These are phyloP conservation scores for Blastobotrys muscicola DNA, from an alignment of 805 yeast species.

Conservation along the genomic window DNA sequence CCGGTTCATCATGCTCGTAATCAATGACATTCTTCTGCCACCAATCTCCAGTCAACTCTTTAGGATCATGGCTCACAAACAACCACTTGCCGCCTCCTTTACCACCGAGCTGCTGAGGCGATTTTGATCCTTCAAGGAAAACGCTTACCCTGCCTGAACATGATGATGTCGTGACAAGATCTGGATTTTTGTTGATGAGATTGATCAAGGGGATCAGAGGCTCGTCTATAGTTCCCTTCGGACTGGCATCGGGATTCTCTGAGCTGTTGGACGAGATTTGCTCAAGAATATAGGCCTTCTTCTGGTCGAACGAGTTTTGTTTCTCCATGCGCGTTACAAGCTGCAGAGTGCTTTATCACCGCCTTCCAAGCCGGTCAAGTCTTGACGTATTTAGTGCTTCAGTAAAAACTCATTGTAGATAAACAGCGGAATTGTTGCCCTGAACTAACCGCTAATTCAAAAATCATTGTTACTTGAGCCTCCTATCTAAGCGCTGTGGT, in stretches of 20 bases:
- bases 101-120: constrained; percentile 44
- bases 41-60: constrained; percentile 29
- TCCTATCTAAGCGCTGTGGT: too few species aligned
- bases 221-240: constrained; percentile 79
- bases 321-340: neutral
- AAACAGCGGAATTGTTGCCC: too few species aligned
- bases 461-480: too few species aligned
- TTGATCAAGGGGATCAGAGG: constrained; percentile 63
- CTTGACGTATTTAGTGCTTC: too few species aligned
- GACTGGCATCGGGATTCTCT: constrained; percentile 43
- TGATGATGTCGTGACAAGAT: constrained; percentile 79
- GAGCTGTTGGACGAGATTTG: constrained; percentile 40
- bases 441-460: too few species aligned
- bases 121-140: constrained; percentile 63
- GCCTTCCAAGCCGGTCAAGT: too few species aligned
- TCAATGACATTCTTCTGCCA: constrained; percentile 7
- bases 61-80: constrained; percentile 61
- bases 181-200: constrained; percentile 49
- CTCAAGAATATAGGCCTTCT: constrained; percentile 44
- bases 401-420: too few species aligned
- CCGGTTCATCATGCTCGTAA: neutral
- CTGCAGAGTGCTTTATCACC: too few species aligned
- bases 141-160: constrained; percentile 85
- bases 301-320: constrained; percentile 55
- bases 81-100: constrained; percentile 87